Conservation (phyloP, 2,329 filamentous ascomycete genomes). For the Colletotrichum sojae region DNA sequence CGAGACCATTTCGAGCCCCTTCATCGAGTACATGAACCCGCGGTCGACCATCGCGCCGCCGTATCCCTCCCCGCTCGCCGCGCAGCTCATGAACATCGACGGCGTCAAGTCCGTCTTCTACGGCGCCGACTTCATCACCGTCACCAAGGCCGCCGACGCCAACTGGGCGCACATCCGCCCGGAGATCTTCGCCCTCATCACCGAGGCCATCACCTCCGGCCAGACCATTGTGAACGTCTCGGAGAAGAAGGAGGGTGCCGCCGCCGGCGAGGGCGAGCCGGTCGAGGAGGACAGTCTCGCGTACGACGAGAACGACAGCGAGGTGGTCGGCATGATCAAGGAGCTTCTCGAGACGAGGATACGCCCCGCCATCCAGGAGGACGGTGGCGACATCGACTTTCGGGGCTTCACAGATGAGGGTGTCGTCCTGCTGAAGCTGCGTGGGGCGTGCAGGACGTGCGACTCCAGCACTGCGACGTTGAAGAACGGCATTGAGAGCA, state of each 20-base stretch:
- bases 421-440: conserved; percentile 86
- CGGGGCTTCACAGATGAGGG: conserved; percentile 86
- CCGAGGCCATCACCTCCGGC: conserved; percentile 88
- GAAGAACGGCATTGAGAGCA: conserved; percentile 98
- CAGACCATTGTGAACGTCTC: conserved; percentile 83
- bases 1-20: conserved; percentile 78
- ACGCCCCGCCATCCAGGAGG: conserved; percentile 95
- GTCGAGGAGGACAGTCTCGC: conserved; percentile 79
- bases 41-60: conserved; percentile 90
- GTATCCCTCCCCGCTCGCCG: conserved; percentile 90
- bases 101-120: conserved; percentile 97
- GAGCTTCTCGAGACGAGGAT: conserved; percentile 96
- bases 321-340: conserved; percentile 98
- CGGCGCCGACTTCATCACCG: conserved; percentile 94
- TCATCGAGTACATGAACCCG: conserved; percentile 92
- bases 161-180: conserved; percentile 97
- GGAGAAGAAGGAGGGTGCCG: conserved; percentile 69
- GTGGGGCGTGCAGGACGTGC: conserved; percentile 94
- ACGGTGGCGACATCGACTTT: conserved; percentile 97
- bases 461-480: conserved; percentile 97
- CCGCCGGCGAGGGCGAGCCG: conserved; percentile 55
- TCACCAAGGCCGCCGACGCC: conserved; percentile 89
- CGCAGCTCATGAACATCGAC: conserved; percentile 92
- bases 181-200: conserved; percentile 95
- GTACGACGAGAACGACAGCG: conserved; percentile 91